phyloP scores from a whole-genome alignment of 139 green algal species.

The Chlorella sp. region DNA sequence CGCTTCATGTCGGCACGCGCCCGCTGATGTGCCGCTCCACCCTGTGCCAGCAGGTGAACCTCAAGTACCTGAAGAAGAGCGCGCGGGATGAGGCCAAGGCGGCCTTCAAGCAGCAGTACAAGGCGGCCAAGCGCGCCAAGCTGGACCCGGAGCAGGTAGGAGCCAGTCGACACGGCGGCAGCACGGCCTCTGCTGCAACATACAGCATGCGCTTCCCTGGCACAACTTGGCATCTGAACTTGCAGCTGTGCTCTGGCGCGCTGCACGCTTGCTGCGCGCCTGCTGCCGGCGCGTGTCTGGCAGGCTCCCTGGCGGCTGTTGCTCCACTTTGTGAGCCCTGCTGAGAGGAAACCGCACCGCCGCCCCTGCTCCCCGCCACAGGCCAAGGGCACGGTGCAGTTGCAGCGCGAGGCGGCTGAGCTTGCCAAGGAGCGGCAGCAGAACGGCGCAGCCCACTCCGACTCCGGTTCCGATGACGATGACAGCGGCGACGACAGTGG shows the following conservation, averaged over 20 bases:
- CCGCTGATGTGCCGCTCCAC: not conserved
- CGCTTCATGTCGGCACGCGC: not conserved
- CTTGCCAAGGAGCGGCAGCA: not conserved
- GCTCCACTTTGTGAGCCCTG: too few species aligned
- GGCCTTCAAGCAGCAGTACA: conserved; percentile 66
- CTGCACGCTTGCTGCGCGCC: too few species aligned
- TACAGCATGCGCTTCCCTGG: not conserved
- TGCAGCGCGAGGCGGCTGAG: conserved; percentile 48
- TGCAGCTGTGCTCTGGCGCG: too few species aligned
- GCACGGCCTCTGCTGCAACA: not conserved
- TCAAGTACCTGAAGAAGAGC: conserved; percentile 60
- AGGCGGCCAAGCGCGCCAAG: conserved; percentile 63
- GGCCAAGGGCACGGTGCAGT: conserved; percentile 56
- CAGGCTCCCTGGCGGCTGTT: too few species aligned
- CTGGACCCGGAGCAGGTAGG: conserved; percentile 63
- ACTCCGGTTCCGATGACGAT: not conserved
- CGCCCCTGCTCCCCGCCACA: not conserved
- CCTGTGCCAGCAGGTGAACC: conserved; percentile 3
- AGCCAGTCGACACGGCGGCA: too few species aligned
- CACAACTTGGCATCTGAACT: not conserved
- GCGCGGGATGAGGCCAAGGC: conserved; percentile 52
- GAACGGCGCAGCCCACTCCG: not conserved
- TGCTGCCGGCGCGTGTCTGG: too few species aligned
- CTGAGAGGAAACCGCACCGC: too few species aligned
- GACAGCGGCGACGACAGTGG: conserved; percentile 3